Evolutionary conservation across 306 rosid genomes (phyloP), one percentile per base, ranked within the genome.

Genomic region (peach (Prunus persica)): DNA sequence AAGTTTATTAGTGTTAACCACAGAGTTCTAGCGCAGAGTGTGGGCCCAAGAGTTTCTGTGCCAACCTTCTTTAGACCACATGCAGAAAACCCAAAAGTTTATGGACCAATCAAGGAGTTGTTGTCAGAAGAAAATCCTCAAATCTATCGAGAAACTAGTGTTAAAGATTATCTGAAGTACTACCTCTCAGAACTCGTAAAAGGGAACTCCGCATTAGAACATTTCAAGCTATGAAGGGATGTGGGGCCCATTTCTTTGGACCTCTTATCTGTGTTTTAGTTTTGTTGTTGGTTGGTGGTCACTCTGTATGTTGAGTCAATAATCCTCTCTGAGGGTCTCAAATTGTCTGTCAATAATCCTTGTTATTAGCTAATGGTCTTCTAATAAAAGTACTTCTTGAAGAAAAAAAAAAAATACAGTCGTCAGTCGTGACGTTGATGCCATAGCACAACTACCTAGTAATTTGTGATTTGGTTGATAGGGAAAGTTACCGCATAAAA

Each of bases 71-170:
- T 89, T n/a, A n/a, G 69, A 51, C 11, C 74, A 24, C 11, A 20
- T 20, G 52, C 18, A 41, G 30, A 8, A 25, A 57, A 45, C 2
- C 2, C 82, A 67, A 80, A 73, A 65, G 32, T 28, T 16, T 79
- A 63, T 68, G 82, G 84, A 52, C 90, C 86, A 58, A 70, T 86
- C 50, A 84, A 79, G 65, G 82, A 86, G 46, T 62, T 84, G 4
- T 34, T 81, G 30, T 84, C 77, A 9, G 75, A 84, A 60, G 79
- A 79, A 3, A 79, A 65, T 41, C 76, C 80, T 41, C 78, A 77
- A 9, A 73, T 46, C 45, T 81, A 79, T 57, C 34, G 66, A 47
- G 74, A 83, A 49, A n/a, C 76, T 61, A 52, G 78, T 15, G 14
- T 81, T 46, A 27, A 67, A 32, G 81, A 86, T 1, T 69, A 76